These are phyloP conservation scores for Pilaira anomala DNA, from an alignment of 192 early-diverging fungal genomes.

Conservation along the genomic window DNA sequence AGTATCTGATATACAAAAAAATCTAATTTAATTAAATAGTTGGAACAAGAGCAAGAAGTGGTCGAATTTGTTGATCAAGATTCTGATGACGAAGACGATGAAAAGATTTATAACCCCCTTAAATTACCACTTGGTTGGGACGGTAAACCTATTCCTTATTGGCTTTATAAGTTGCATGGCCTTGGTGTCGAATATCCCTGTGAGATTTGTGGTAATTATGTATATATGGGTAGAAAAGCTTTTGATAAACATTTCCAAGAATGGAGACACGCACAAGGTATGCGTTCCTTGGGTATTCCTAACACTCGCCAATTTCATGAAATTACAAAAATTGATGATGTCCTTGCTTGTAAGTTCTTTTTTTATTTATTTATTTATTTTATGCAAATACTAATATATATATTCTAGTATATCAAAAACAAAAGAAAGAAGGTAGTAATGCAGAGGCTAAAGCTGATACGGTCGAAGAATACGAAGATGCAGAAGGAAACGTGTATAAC, in stretches of 20 bases:
- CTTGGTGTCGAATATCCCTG: constrained; percentile 92
- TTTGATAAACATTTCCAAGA: constrained; percentile 97
- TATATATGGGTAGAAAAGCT: constrained; percentile 94
- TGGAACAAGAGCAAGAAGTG: constrained; percentile 71
- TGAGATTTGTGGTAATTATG: constrained; percentile 94
- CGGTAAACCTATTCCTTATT: constrained; percentile 98
- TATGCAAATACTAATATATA: background rate
- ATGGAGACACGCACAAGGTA: constrained; percentile 91
- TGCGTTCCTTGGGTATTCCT: constrained; percentile 89
- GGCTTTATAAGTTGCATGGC: constrained; percentile 97
- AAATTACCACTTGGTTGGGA: constrained; percentile 97
- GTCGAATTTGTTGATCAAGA: constrained; percentile 60
- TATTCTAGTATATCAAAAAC: constrained; percentile 73
- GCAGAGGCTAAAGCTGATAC: constrained; percentile 72
- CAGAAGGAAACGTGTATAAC: constrained; percentile 82
- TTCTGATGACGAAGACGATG: constrained; percentile 69
- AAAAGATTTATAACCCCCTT: constrained; percentile 94
- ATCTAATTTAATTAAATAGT: constrained; percentile 21
- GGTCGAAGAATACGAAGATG: constrained; percentile 89
- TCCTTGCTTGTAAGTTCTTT: constrained; percentile 67
- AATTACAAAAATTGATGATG: constrained; percentile 88
- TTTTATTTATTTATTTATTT: background rate
- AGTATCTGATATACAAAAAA: background rate
- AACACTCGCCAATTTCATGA: constrained; percentile 90
- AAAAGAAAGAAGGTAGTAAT: constrained; percentile 66